Evolutionary conservation across 2,329 filamentous ascomycete species (phyloP).

Genomic region (Colletotrichum tropicicola): DNA sequence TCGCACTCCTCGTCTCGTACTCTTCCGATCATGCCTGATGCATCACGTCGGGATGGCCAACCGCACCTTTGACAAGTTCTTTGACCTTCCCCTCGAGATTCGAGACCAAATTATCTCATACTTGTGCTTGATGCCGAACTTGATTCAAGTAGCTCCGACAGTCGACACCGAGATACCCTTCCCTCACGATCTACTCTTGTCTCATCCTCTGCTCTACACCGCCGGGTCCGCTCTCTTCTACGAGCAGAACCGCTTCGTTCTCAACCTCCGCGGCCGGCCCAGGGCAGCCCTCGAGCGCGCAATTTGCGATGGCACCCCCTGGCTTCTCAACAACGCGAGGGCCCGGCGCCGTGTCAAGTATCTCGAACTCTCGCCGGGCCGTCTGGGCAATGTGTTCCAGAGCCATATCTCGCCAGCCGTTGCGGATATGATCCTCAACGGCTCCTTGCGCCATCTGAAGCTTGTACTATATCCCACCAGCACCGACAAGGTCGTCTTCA

Average conservation of each 20-base stretch:
- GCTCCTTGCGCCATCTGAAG: constrained; percentile 33
- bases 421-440: constrained; percentile 37
- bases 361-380: constrained; percentile 33
- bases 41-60: background rate
- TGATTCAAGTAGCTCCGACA: constrained; percentile 32
- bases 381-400: constrained; percentile 32
- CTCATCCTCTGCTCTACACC: constrained; percentile 33
- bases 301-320: constrained; percentile 1
- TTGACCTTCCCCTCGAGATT: constrained; percentile 39
- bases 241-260: constrained; percentile 37
- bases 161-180: constrained; percentile 17
- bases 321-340: constrained; percentile 24
- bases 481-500: constrained; percentile 9
- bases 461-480: constrained; percentile 32
- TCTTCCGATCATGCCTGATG: background rate
- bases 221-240: constrained; percentile 38
- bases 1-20: background rate
- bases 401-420: constrained; percentile 32
- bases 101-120: constrained; percentile 38
- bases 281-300: constrained; percentile 22
- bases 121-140: constrained; percentile 33
- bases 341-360: constrained; percentile 32
- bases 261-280: constrained; percentile 30
- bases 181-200: constrained; percentile 34
- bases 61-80: constrained; percentile 35